Conservation (phyloP, 106 monocot species). For the Allium fistulosum region DNA sequence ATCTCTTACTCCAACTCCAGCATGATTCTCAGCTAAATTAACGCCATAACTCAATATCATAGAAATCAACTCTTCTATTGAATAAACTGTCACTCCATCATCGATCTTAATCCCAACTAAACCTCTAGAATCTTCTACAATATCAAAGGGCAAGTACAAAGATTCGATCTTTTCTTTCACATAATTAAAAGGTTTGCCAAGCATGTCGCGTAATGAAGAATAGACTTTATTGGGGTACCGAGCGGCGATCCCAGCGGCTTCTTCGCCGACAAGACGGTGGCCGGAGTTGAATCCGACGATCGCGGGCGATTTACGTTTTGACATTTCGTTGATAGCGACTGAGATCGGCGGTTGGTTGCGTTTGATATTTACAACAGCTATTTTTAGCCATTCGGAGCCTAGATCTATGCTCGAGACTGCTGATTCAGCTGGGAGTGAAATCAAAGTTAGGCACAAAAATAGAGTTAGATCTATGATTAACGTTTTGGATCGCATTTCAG, state of each 20-base stretch:
- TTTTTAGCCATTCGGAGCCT: conserved; percentile 94
- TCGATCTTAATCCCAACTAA: conserved; percentile 48
- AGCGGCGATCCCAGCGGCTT: conserved; percentile 83
- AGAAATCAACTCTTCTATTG: conserved; percentile 78
- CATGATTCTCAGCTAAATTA: conserved; percentile 63
- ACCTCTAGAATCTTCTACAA: conserved; percentile 77
- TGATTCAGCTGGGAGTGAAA: conserved; percentile 20
- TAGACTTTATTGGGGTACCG: conserved; percentile 83
- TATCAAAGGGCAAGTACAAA: conserved; percentile 77
- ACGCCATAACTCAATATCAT: conserved; percentile 70
- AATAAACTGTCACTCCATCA: conserved; percentile 58
- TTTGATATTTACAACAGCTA: conserved; percentile 84
- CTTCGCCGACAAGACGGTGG: conserved; percentile 76
- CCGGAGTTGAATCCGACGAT: conserved; percentile 67
- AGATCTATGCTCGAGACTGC: conserved; percentile 84
- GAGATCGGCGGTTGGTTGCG: conserved; percentile 85
- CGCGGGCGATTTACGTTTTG: conserved; percentile 90
- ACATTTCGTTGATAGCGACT: conserved; percentile 99
- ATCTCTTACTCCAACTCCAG: conserved; percentile 49
- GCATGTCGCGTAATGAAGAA: conserved; percentile 67
- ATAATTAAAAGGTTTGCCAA: conserved; percentile 46
- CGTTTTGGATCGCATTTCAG: too few species aligned
- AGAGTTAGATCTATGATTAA: too few species aligned
- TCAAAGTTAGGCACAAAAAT: background rate
- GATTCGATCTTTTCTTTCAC: conserved; percentile 30